These are phyloP conservation scores for Sporothrix globosa DNA, from an alignment of 2,329 filamentous ascomycete species.

Conservation along the genomic window DNA sequence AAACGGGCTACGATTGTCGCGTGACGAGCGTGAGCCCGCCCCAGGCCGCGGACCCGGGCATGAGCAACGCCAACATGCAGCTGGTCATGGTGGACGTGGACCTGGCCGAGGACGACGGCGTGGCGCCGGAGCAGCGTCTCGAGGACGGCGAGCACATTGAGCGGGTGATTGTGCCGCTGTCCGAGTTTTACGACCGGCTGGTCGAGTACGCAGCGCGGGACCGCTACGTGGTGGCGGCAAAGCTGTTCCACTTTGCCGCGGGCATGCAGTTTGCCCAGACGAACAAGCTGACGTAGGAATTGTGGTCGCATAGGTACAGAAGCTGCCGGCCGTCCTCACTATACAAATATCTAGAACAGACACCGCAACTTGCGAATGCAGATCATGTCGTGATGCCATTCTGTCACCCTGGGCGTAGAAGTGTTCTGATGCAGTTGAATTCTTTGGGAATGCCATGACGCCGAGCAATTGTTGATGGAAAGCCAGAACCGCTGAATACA, in stretches of 20 bases:
- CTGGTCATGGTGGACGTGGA: constrained; percentile 63
- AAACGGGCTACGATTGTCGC: constrained; percentile 60
- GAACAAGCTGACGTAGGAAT: constrained; percentile 40
- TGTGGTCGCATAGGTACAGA: neutral
- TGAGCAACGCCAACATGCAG: constrained; percentile 65
- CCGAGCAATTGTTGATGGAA: neutral
- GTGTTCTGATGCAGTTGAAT: neutral
- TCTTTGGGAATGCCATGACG: constrained; percentile 8
- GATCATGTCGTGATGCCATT: neutral
- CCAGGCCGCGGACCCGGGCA: constrained; percentile 60
- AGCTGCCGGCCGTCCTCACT: neutral
- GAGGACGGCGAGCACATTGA: constrained; percentile 66
- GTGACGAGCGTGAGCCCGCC: constrained; percentile 54
- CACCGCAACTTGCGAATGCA: neutral
- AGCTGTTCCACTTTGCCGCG: constrained; percentile 64
- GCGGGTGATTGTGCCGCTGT: constrained; percentile 60
- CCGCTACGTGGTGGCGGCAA: constrained; percentile 58
- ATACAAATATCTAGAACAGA: neutral
- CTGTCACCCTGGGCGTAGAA: neutral
- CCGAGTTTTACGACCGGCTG: constrained; percentile 59
- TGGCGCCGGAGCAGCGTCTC: constrained; percentile 59
- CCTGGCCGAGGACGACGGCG: constrained; percentile 52
- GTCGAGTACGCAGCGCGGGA: constrained; percentile 52
- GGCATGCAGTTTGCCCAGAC: constrained; percentile 56
- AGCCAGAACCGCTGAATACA: neutral